A percentile compares a stretch with the other conserved stretches of the same genome.
Evolutionary conservation across 2,329 filamentous ascomycete genomes (phyloP).

Genomic region (Aspergillus calidoustus): DNA sequence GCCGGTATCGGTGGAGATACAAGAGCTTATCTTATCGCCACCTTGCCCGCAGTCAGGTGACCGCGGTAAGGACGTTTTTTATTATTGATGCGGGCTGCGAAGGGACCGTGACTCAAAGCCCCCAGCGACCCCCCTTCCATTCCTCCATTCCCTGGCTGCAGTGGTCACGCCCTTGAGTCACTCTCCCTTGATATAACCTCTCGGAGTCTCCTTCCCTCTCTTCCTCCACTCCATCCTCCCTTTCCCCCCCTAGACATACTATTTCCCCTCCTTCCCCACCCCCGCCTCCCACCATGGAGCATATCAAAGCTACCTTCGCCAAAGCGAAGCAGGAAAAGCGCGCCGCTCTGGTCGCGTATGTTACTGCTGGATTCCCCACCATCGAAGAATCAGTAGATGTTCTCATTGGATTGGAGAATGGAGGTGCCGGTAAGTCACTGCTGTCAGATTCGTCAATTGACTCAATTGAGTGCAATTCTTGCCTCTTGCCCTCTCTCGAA

Average conservation of each 20-base stretch:
- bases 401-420: constrained; percentile 86
- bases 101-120: constrained; percentile 23
- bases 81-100: not conserved
- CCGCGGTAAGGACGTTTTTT: not conserved
- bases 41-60: constrained; percentile 22
- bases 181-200: not conserved
- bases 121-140: not conserved
- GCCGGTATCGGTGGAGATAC: constrained; percentile 1
- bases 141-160: constrained; percentile 3
- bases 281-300: constrained; percentile 50
- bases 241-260: constrained; percentile 4
- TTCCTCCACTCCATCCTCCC: constrained; percentile 3
- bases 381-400: constrained; percentile 82
- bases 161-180: constrained; percentile 6
- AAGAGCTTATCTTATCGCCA: constrained; percentile 30
- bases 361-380: constrained; percentile 89
- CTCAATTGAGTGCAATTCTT: not conserved
- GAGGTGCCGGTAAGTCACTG: constrained; percentile 74
- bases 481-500: not conserved
- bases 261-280: constrained; percentile 15
- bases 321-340: constrained; percentile 63
- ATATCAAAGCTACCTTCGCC: constrained; percentile 61
- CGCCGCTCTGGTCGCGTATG: constrained; percentile 90
- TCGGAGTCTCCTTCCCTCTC: not conserved
- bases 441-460: constrained; percentile 14